These are phyloP conservation scores for Amaranthus tricolor DNA, from an alignment of 179 eudicot genomes.

Conservation along the genomic window DNA sequence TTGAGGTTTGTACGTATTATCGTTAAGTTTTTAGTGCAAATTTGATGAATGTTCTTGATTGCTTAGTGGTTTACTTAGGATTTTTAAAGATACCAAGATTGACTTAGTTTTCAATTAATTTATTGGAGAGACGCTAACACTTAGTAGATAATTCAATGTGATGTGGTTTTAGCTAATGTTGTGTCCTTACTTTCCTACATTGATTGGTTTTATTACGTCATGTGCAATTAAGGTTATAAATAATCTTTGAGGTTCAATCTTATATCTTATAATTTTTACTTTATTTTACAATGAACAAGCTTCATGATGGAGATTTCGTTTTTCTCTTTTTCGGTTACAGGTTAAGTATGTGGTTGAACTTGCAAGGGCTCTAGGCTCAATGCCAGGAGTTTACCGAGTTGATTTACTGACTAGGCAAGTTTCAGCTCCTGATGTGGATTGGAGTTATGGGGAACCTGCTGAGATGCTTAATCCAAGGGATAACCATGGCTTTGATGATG, in stretches of 20 bases:
- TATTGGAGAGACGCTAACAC: no score
- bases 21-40: no score
- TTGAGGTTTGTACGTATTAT: no score
- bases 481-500: slow-evolving; percentile 36
- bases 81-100: no score
- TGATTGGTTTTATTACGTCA: no score
- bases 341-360: slow-evolving; percentile 97
- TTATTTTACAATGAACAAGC: background rate
- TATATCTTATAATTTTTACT: background rate
- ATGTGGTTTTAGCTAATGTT: no score
- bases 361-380: slow-evolving; percentile 84
- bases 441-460: slow-evolving; percentile 89
- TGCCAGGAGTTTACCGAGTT: slow-evolving; percentile 97
- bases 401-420: slow-evolving; percentile 93
- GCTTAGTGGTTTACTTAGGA: no score
- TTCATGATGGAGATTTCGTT: background rate
- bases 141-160: no score
- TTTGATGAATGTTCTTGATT: no score
- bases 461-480: slow-evolving; percentile 68
- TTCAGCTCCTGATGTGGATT: slow-evolving; percentile 78
- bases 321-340: slow-evolving; percentile 30
- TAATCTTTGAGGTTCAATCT: background rate
- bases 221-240: no score
- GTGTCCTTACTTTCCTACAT: no score
- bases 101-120: no score